Conservation (phyloP, 345 rosid species). For the Bruguiera parviflora region DNA sequence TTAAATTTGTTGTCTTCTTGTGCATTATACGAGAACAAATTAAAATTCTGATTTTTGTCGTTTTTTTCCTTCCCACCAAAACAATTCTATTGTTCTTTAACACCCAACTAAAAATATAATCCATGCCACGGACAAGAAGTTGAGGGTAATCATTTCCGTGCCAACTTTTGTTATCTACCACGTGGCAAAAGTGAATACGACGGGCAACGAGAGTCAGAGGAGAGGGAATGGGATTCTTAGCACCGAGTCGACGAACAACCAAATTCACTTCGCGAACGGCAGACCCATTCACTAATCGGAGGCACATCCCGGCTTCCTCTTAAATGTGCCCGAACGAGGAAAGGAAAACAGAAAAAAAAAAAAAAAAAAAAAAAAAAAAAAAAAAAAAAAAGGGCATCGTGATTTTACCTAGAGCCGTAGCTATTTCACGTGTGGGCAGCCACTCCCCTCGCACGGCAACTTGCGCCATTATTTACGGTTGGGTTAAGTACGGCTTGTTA, state of each 20-base stretch:
- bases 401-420: neutral
- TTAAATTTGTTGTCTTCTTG: slow-evolving; percentile 32
- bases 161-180: slow-evolving; percentile 6
- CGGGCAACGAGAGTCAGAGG: slow-evolving; percentile 9
- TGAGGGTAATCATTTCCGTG: slow-evolving; percentile 13
- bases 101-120: neutral
- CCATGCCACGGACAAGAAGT: neutral
- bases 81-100: slow-evolving; percentile 10
- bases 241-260: no score
- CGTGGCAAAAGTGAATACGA: slow-evolving; percentile 12
- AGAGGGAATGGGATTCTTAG: neutral
- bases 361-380: no score
- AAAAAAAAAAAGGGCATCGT: no score
- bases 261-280: no score
- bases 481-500: neutral
- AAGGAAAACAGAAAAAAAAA: no score
- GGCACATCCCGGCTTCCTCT: no score
- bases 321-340: no score
- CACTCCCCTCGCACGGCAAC: slow-evolving; percentile 8
- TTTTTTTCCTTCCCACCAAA: slow-evolving; percentile 35
- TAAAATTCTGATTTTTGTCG: slow-evolving; percentile 26
- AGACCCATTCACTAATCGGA: no score
- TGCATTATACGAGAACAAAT: neutral
- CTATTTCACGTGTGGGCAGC: slow-evolving; percentile 4
- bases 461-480: neutral